Percentiles rank a stretch among this genome's conserved stretches.
These are phyloP conservation scores for Aspergillus nanangensis DNA, from an alignment of 495 filamentous ascomycete species.

Conservation along the genomic window DNA sequence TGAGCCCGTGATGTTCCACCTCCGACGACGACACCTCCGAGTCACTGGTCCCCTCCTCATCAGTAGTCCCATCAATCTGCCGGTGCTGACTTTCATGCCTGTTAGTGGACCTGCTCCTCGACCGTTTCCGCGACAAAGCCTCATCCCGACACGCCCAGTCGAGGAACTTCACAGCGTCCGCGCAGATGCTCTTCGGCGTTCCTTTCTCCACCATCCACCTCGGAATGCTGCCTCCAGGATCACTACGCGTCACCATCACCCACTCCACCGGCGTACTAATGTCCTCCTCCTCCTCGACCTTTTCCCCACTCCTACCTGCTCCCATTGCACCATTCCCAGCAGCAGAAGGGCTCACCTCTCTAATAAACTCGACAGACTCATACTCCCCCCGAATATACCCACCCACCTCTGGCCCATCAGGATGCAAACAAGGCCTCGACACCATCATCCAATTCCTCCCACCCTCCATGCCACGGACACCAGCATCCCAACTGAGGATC, in stretches of 20 bases:
- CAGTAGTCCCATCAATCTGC: constrained; percentile 1
- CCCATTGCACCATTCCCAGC: constrained; percentile 6
- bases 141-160: constrained; percentile 68
- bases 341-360: constrained; percentile 86
- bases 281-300: constrained; percentile 46
- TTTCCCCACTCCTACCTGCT: constrained; percentile 6
- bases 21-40: constrained; percentile 17
- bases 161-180: constrained; percentile 80
- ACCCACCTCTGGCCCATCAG: constrained; percentile 58
- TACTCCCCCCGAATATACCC: constrained; percentile 81
- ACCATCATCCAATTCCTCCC: constrained; percentile 77
- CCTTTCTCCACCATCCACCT: constrained; percentile 92
- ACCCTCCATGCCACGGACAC: constrained; percentile 18
- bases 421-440: constrained; percentile 77
- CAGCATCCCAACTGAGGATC: constrained; percentile 52
- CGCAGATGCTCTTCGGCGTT: constrained; percentile 77
- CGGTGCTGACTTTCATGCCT: constrained; percentile 11
- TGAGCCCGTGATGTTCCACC: constrained; percentile 35
- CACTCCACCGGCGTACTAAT: constrained; percentile 79
- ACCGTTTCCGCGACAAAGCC: constrained; percentile 28
- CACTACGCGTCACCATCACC: constrained; percentile 95
- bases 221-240: constrained; percentile 89
- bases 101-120: constrained; percentile 17
- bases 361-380: constrained; percentile 87
- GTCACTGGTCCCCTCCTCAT: constrained; percentile 12